Evolutionary conservation across 129 eudicot species (phyloP), one percentile per base, ranked within the genome.

Genomic region (Flaveria brownii): DNA sequence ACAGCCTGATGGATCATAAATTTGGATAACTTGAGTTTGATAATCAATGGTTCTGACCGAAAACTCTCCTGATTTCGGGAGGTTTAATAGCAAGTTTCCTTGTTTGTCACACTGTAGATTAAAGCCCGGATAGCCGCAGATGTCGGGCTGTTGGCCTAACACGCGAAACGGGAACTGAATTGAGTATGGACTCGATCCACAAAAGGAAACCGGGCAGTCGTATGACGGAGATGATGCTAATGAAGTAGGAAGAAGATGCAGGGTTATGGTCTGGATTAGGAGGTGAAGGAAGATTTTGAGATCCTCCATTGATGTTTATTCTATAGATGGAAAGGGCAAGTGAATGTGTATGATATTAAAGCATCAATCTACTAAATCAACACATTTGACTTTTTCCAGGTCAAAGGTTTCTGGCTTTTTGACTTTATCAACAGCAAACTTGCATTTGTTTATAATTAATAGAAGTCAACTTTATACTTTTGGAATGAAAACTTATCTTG

Each of bases 101-200:
- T 74, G 81, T 16, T 26, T 50, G 59, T 55, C 70, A 83, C 96
- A 87, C 11, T 68, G 51, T 15, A 88, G 90, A 60, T 84, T 43
- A 54, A 90, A 87, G 39, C 89, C 91, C 0, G 89, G 87, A 69
- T 77, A 83, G 60, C 85, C 84, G 4, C 92, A 87, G 25, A 77
- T 30, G 12, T 74, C 74, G 10, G 88, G 70, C 26, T 84, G 83
- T 51, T 78, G 85, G 57, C 47, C 55, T n/a, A 60, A 8, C 73
- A 84, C 16, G 14, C 65, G 80, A 61, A 90, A 90, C 1, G 93
- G 96, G 50, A 85, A 88, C 14, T 75, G 84, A 15, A 90, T 47
- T 3, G 72, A 1, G 70, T 66, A 67, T 43, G 73, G 16, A 17
- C 18, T 76, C 11, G 72, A 17, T 10, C 88, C 80, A 56, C 96